Conservation (phyloP, 306 rosid genomes). For the Begonia loranthoides region DNA sequence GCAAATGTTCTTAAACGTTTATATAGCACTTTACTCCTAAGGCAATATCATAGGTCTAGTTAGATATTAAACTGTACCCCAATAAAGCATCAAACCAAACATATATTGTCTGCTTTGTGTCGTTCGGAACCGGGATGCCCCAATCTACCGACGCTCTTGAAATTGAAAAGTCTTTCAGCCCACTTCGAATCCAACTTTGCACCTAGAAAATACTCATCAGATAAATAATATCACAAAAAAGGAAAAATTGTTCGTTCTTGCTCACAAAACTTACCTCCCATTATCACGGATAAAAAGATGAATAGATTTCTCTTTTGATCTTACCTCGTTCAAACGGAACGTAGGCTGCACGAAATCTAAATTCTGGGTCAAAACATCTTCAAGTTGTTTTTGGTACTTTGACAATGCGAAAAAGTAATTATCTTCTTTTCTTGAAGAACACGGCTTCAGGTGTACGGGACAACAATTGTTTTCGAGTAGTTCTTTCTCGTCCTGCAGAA, state of each 20-base stretch:
- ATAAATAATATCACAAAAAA: slow-evolving; percentile 1
- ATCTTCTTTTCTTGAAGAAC: slow-evolving; percentile 83
- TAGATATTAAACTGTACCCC: slow-evolving; percentile 40
- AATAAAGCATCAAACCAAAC: slow-evolving; percentile 99
- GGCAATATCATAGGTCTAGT: too few species aligned
- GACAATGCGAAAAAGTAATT: slow-evolving; percentile 86
- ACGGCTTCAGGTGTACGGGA: slow-evolving; percentile 82
- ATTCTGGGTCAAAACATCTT: slow-evolving; percentile 53
- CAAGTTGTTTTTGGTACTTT: slow-evolving; percentile 63
- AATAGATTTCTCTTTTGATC: slow-evolving; percentile 2
- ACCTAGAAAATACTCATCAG: slow-evolving; percentile 41
- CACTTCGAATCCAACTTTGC: slow-evolving; percentile 87
- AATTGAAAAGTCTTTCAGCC: slow-evolving; percentile 84
- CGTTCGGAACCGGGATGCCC: slow-evolving; percentile 95
- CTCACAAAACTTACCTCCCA: neutral
- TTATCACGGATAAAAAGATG: too few species aligned
- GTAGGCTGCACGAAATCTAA: slow-evolving; percentile 79
- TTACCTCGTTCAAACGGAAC: slow-evolving; percentile 76
- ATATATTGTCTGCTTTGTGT: slow-evolving; percentile 72
- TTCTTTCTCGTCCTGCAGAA: slow-evolving; percentile 80
- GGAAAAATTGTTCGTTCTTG: slow-evolving; percentile 1
- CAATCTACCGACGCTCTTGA: slow-evolving; percentile 94
- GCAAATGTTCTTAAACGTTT: slow-evolving; percentile 2
- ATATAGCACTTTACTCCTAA: too few species aligned
- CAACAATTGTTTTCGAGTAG: slow-evolving; percentile 69